Base-by-base conservation (phyloP, 148 eudicot genomes). In the Rheum nobile region DNA sequence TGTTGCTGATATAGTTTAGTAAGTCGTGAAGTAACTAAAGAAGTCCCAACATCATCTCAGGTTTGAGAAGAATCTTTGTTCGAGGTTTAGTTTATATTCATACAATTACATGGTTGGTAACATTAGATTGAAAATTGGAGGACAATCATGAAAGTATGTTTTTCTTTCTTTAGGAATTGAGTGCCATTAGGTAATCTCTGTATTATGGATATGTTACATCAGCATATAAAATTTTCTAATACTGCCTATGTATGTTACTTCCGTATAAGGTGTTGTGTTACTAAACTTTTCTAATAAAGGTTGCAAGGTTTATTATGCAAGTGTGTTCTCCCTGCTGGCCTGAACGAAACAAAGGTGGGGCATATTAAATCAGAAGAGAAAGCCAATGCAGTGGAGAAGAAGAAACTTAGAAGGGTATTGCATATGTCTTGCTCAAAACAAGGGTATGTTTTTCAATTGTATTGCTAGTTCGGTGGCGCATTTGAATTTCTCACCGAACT, bases 271-370 rank as follows among this genome's bases (percentile, higher is more conserved):
- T 43, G 47, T 43, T 43, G 47, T 8, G 37, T 35, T 35, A 35
- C 37, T 35, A 35, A 35, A 35, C 37, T 35, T 35, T 1, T 31
- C 35, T 7, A 32, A 34, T 22, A 44, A 52, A 38, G 78, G 37
- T 46, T 71, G 85, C 76, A 52, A 92, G 98, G 98, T 82, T 74
- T 87, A 48, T 76, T 91, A 19, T 91, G 97, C 86, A 89, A 89
- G 67, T 91, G 97, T 69, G 97, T 91, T 69, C 96, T 92, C 52
- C 98, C 98, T 6, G 89, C 88, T 32, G 90, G 87, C 31, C 82
- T 92, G 87, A 86, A 88, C 52, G 91, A 92, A 77, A 80, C 89
- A 2, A 92, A 90, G 78, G 90, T 92, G 34, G 79, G 85, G 43
- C 91, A 86, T 24, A 75, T 92, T 22, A 86, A 80, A 79, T 48